Conservation (phyloP, 2,329 filamentous ascomycete genomes). For the Neofusicoccum umdonicola region DNA sequence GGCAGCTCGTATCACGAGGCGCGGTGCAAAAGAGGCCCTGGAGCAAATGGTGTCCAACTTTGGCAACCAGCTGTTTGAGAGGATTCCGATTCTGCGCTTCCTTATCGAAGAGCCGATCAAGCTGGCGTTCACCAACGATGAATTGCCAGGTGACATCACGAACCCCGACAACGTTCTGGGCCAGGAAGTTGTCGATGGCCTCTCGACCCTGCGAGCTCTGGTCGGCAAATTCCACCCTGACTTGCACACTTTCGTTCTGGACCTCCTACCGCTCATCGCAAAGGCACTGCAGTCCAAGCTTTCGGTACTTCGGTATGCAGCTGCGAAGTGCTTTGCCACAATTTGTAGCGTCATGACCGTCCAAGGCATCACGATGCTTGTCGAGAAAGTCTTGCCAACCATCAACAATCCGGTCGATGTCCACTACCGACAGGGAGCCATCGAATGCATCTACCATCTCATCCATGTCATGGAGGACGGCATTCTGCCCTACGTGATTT, state of each 20-base stretch:
- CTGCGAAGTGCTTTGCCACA: conserved; percentile 94
- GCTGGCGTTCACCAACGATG: conserved; percentile 67
- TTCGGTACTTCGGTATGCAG: conserved; percentile 92
- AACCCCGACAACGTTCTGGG: conserved; percentile 74
- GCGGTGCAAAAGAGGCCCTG: conserved; percentile 90
- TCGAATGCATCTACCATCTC: conserved; percentile 93
- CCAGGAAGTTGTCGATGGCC: conserved; percentile 88
- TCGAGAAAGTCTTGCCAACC: conserved; percentile 86
- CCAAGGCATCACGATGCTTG: conserved; percentile 91
- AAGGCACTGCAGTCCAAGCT: conserved; percentile 84
- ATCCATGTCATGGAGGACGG: conserved; percentile 98
- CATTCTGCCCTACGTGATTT: conserved; percentile 96
- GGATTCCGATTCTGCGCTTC: conserved; percentile 74
- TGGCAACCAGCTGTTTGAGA: conserved; percentile 72
- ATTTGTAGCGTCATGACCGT: conserved; percentile 96
- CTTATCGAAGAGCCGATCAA: conserved; percentile 81
- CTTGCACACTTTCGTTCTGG: conserved; percentile 76
- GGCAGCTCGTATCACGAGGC: conserved; percentile 82
- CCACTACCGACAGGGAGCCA: conserved; percentile 85
- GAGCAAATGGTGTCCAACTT: conserved; percentile 83
- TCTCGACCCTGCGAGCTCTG: conserved; percentile 89
- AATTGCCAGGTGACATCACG: conserved; percentile 68
- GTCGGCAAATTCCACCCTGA: conserved; percentile 80
- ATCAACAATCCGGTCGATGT: conserved; percentile 90
- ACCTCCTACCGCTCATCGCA: conserved; percentile 79